Base-by-base conservation (phyloP, 306 rosid species). In the Arachis hypogaea region DNA sequence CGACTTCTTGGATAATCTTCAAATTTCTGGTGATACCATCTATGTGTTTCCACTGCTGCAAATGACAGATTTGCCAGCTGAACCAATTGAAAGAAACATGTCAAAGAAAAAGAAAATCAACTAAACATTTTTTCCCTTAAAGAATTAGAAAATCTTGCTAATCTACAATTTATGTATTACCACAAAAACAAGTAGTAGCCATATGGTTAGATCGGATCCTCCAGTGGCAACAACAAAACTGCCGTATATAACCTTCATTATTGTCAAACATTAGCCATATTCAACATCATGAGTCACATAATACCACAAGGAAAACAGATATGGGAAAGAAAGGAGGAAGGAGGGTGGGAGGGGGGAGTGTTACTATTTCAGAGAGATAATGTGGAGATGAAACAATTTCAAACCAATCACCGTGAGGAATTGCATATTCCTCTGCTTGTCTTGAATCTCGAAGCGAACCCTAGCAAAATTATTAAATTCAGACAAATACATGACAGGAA, bases 361-460 rank as follows among this genome's bases (percentile, higher is more conserved):
- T 84, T 88, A 91, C 98, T 18, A 91, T 89, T 85, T 91, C 98
- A 38, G 97, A 85, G 56, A 94, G 92, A 82, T 93, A 93, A 66
- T 93, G 98, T 5, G 98, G 89, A 38, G 93, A 91, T 3, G 97
- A 93, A 45, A 93, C 98, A 0, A 80, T 14, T 75, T 86, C 85
- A 64, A 93, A 93, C 98, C 97, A 93, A 81, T 89, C 96, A 42
- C 96, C 98, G 5, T 11, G 76, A 77, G 98, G 97, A 74, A 91
- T 91, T 71, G 77, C 84, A 68, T 93, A 93, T 29, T 84, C 91
- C 9, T 85, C 88, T 10, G 12, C 77, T 50, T 78, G 86, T 74
- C 80, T 86, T 22, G 81, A 73, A 46, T 74, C 82, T n/a, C 97
- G 84, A 14, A 91, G 79, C 6, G 89, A 93, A 82, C 96, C 98